Evolutionary conservation across 192 early-diverging fungal species (phyloP).

Genomic region (Backusella luteola): DNA sequence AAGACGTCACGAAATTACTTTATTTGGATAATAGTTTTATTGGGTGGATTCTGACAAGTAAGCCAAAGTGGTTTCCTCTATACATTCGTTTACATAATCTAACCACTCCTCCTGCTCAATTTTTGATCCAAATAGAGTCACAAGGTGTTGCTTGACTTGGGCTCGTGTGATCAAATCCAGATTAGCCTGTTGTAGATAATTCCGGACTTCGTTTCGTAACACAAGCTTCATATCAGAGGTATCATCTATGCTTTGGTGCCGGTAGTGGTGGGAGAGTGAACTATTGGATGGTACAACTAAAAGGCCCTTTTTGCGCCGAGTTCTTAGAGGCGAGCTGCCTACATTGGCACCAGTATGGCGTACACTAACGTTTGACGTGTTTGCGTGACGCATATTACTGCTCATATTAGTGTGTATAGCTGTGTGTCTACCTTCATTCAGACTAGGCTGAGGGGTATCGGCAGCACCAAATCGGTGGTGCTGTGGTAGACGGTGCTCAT

Average conservation of each 20-base stretch:
- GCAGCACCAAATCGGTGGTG: background rate
- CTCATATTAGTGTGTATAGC: background rate
- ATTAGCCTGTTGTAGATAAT: constrained; percentile 28
- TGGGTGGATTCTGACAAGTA: constrained; percentile 3
- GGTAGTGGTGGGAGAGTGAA: background rate
- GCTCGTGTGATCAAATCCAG: constrained; percentile 31
- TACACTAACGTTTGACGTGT: background rate
- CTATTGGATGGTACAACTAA: background rate
- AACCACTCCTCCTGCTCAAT: constrained; percentile 15
- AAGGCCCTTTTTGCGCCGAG: background rate
- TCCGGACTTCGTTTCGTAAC: constrained; percentile 17
- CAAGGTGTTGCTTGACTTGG: constrained; percentile 34
- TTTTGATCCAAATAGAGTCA: constrained; percentile 19
- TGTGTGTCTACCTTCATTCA: constrained; percentile 8
- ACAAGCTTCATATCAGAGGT: background rate
- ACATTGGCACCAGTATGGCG: background rate
- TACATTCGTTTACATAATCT: constrained; percentile 27
- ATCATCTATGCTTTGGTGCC: background rate
- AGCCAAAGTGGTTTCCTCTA: constrained; percentile 25
- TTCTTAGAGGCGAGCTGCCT: background rate
- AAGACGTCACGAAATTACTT: background rate
- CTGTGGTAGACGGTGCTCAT: background rate
- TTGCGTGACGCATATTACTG: background rate
- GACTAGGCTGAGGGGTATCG: background rate
- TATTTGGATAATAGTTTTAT: background rate